Evolutionary conservation across 208 protist species (phyloP).

Genomic region (Trypanosoma cruzi): DNA sequence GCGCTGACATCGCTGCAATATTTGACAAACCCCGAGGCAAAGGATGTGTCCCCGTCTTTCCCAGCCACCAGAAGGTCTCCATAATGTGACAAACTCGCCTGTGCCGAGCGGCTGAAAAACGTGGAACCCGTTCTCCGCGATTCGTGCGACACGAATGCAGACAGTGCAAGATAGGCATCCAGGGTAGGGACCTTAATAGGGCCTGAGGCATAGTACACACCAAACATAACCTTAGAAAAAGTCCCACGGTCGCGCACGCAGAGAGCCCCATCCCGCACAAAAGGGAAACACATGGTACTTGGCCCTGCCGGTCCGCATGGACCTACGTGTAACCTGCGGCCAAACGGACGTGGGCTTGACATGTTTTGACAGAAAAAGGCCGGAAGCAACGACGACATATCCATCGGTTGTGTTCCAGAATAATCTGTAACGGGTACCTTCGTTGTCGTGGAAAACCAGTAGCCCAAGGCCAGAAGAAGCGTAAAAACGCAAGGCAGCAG

Average conservation of each 20-base stretch:
- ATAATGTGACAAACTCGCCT: slow-evolving; percentile 60
- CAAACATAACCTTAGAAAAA: slow-evolving; percentile 34
- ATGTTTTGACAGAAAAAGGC: slow-evolving; percentile 36
- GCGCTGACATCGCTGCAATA: slow-evolving; percentile 45
- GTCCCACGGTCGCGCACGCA: slow-evolving; percentile 8
- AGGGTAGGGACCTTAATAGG: slow-evolving; percentile 40
- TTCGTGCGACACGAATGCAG: slow-evolving; percentile 48
- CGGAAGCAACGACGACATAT: slow-evolving; percentile 18
- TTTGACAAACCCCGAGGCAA: slow-evolving; percentile 48
- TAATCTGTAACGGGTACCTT: slow-evolving; percentile 32
- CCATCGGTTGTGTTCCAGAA: slow-evolving; percentile 13
- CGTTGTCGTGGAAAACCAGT: slow-evolving; percentile 43
- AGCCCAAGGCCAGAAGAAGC: slow-evolving; percentile 53
- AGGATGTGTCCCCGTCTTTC: slow-evolving; percentile 14
- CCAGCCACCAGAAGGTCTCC: slow-evolving; percentile 69
- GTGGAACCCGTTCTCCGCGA: slow-evolving; percentile 32
- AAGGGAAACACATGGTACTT: slow-evolving; percentile 36
- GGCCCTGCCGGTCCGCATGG: slow-evolving; percentile 36
- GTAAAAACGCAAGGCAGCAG: slow-evolving; percentile 71
- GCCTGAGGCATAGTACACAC: slow-evolving; percentile 43
- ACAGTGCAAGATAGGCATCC: slow-evolving; percentile 57
- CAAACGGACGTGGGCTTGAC: slow-evolving; percentile 5
- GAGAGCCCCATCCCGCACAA: slow-evolving; percentile 25
- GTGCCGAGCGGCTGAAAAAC: slow-evolving; percentile 54
- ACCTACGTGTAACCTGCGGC: not conserved